Evolutionary conservation across 2,329 filamentous ascomycete genomes (phyloP), one percentile per base, ranked within the genome.

Genomic region (Ophiostoma sp.): DNA sequence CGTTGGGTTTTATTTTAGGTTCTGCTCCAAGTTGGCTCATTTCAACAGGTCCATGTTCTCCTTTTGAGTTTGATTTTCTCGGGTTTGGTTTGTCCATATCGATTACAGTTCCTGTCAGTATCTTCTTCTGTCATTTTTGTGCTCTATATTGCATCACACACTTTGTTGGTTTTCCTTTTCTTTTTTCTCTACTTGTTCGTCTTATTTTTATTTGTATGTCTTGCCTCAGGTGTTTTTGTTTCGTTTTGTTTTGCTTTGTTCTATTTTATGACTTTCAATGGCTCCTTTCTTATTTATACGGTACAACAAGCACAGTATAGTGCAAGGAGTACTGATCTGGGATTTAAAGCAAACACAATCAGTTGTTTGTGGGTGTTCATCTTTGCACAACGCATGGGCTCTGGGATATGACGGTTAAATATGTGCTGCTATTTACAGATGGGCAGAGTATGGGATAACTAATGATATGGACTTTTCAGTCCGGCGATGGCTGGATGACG

Each of bases 321-420:
- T 35, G 27, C 57, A 35, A 35, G 57, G 27, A 64, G 31, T 64
- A 64, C 11, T 57, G 31, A 64, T 35, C 57, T 35, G 60, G 52
- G 52, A 57, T 57, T 27, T 64, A n/a, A 17, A 39, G 39, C 31
- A 35, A 39, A n/a, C 60, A 64, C 20, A 64, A 36, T 36, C 20
- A 17, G 27, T 2, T 64, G 60, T 35, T 35, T 64, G 31, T 35
- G n/a, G 31, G 60, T 64, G 60, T 64, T 64, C 31, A 36, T 13
- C 33, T 17, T 17, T 3, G 60, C 57, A 33, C 20, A 64, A 57
- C n/a, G 52, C 15, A 35, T 64, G 1, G 57, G 57, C 57, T 62
- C 57, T 64, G 60, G 60, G 60, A 64, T 20, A 64, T 36, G 60
- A n/a, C 60, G 60, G 60, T 36, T 39, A 4, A 27, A 27, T 33